These are phyloP conservation scores for Monosporozyma yasuniensis DNA, from an alignment of 805 yeast genomes.

Conservation along the genomic window DNA sequence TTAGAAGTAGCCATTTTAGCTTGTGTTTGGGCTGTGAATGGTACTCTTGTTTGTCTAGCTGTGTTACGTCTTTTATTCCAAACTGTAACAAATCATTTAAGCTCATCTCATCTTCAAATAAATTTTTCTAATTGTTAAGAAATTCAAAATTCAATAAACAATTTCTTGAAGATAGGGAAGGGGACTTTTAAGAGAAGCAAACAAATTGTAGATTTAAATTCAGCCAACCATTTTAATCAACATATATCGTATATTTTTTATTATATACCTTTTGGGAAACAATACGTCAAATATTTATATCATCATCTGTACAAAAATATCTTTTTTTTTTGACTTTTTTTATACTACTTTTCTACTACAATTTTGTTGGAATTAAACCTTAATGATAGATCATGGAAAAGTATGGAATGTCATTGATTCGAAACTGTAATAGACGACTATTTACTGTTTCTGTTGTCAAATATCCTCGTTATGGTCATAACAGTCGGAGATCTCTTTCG, in stretches of 20 bases:
- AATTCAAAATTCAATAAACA: background rate
- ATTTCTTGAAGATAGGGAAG: background rate
- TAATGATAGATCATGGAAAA: conserved; percentile 10
- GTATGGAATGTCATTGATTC: conserved; percentile 10
- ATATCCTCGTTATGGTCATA: background rate
- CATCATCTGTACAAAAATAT: background rate
- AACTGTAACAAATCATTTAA: background rate
- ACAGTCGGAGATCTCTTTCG: background rate
- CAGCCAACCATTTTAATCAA: too few relatives aligned
- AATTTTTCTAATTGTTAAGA: background rate
- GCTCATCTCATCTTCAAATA: background rate
- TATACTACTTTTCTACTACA: background rate
- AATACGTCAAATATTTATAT: background rate
- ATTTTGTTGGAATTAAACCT: background rate
- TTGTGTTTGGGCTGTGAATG: background rate
- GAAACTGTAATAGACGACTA: background rate
- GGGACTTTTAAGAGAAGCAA: background rate
- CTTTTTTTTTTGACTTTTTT: background rate
- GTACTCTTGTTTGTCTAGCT: background rate
- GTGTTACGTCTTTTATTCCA: background rate
- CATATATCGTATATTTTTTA: too few relatives aligned
- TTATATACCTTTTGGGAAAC: background rate
- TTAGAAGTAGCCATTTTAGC: conserved; percentile 17
- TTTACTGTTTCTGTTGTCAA: background rate
- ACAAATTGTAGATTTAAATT: too few relatives aligned